Evolutionary conservation across 441 rosid genomes (phyloP).

Genomic region (Gossypium schwendimanii): DNA sequence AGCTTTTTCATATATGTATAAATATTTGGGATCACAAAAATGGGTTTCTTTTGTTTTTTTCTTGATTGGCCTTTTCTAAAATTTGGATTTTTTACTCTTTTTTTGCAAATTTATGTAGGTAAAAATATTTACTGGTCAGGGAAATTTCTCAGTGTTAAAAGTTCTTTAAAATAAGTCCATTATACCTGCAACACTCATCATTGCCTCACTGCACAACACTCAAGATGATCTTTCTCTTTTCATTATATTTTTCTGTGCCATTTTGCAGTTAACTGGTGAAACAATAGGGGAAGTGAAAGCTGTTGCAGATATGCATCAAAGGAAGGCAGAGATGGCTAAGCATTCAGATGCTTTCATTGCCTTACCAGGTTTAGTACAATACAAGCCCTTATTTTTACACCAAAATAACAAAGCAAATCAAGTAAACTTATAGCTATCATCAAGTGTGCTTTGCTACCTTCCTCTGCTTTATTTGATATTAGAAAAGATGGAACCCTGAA

Average conservation of each 20-base stretch:
- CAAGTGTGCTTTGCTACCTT: conserved; percentile 22
- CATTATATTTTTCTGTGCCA: conserved; percentile 17
- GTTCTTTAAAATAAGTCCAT: conserved; percentile 30
- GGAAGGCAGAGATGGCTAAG: conserved; percentile 99
- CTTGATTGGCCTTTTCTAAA: conserved; percentile 23
- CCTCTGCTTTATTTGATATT: conserved; percentile 15
- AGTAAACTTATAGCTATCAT: conserved; percentile 14
- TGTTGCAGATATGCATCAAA: conserved; percentile 97
- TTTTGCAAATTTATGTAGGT: conserved; percentile 3
- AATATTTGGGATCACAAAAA: not conserved
- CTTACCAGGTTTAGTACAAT: conserved; percentile 67
- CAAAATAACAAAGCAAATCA: conserved; percentile 18
- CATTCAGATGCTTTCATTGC: conserved; percentile 99
- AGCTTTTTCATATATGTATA: not conserved
- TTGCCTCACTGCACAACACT: conserved; percentile 59
- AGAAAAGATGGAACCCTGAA: not conserved
- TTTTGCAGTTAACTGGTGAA: conserved; percentile 85
- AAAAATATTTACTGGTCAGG: conserved; percentile 32
- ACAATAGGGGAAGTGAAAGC: conserved; percentile 99
- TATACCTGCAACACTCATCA: conserved; percentile 52
- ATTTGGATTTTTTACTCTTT: conserved; percentile 15
- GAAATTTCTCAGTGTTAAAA: conserved; percentile 25
- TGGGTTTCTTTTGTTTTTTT: conserved; percentile 15
- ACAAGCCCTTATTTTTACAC: conserved; percentile 27
- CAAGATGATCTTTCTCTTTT: conserved; percentile 25